phyloP scores from a whole-genome alignment of 2,329 filamentous ascomycete genomes.

The Atkinsonella texensis region DNA sequence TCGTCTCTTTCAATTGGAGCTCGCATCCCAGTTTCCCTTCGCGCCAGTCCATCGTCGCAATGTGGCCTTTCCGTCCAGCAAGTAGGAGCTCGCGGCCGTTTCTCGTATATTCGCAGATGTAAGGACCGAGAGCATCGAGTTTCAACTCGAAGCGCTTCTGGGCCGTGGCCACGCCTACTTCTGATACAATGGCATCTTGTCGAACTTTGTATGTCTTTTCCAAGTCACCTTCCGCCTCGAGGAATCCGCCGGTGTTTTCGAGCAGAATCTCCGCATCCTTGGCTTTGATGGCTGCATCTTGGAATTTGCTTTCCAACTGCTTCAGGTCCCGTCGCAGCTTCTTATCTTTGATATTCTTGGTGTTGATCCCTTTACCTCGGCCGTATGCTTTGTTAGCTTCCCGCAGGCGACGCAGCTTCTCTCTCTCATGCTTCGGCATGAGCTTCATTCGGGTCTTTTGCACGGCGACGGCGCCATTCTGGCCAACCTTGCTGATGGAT shows the following conservation, averaged over 20 bases:
- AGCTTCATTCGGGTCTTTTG: conserved; percentile 39
- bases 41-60: conserved; percentile 94
- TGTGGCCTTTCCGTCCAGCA: conserved; percentile 82
- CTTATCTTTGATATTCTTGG: conserved; percentile 70
- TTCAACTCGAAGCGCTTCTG: conserved; percentile 90
- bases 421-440: conserved; percentile 36
- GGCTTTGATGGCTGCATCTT: conserved; percentile 67
- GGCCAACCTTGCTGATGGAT: conserved; percentile 24
- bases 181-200: conserved; percentile 69
- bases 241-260: conserved; percentile 73
- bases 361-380: conserved; percentile 63
- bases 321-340: conserved; percentile 76
- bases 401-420: conserved; percentile 38
- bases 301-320: conserved; percentile 69
- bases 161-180: conserved; percentile 70
- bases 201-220: conserved; percentile 88
- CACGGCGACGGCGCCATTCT: conserved; percentile 42
- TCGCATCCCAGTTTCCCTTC: conserved; percentile 86
- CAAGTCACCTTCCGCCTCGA: conserved; percentile 78
- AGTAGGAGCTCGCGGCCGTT: conserved; percentile 81
- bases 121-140: conserved; percentile 72
- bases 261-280: conserved; percentile 93
- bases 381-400: conserved; percentile 71
- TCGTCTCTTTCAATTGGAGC: conserved; percentile 78
- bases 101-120: conserved; percentile 76